A percentile compares a stretch with the other conserved stretches of the same genome.
These are phyloP conservation scores for Lyophyllum decastes DNA, from an alignment of 768 basidiomycete species.

Conservation along the genomic window DNA sequence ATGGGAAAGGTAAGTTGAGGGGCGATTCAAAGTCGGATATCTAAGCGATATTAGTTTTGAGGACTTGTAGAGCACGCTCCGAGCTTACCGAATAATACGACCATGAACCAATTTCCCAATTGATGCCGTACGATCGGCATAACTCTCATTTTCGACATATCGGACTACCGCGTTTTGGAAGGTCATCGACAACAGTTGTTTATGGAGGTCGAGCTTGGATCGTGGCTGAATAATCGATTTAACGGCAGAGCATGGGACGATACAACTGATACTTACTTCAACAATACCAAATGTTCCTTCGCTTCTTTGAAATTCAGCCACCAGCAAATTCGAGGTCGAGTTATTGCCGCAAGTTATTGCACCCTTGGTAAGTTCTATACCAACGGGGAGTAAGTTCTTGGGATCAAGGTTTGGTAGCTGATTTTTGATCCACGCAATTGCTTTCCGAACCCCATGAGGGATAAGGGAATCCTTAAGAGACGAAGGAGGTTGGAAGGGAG, in stretches of 20 bases:
- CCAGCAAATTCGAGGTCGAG: constrained; percentile 80
- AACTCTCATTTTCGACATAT: constrained; percentile 76
- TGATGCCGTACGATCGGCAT: constrained; percentile 62
- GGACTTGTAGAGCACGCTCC: background rate
- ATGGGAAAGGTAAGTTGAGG: constrained; percentile 36
- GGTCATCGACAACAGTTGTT: constrained; percentile 71
- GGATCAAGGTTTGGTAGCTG: constrained; percentile 76
- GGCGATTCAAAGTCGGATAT: constrained; percentile 29
- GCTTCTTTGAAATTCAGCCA: constrained; percentile 78
- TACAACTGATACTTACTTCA: constrained; percentile 44
- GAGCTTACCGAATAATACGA: constrained; percentile 49
- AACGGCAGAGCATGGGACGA: background rate
- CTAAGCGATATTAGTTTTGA: constrained; percentile 19
- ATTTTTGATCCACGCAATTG: constrained; percentile 51
- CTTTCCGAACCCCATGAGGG: constrained; percentile 39
- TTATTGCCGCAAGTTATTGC: constrained; percentile 84
- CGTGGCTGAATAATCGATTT: constrained; percentile 53
- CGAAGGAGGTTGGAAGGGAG: constrained; percentile 33
- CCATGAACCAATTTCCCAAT: constrained; percentile 66
- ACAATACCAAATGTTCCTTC: constrained; percentile 81
- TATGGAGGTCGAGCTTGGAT: constrained; percentile 82
- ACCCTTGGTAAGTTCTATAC: constrained; percentile 75
- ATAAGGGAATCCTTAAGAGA: constrained; percentile 28
- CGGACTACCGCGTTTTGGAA: constrained; percentile 67
- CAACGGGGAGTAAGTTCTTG: constrained; percentile 85